Percentiles rank a stretch among this genome's conserved stretches.
These are phyloP conservation scores for Phycomyces blakesleeanus DNA, from an alignment of 192 early-diverging fungal genomes.

Conservation along the genomic window DNA sequence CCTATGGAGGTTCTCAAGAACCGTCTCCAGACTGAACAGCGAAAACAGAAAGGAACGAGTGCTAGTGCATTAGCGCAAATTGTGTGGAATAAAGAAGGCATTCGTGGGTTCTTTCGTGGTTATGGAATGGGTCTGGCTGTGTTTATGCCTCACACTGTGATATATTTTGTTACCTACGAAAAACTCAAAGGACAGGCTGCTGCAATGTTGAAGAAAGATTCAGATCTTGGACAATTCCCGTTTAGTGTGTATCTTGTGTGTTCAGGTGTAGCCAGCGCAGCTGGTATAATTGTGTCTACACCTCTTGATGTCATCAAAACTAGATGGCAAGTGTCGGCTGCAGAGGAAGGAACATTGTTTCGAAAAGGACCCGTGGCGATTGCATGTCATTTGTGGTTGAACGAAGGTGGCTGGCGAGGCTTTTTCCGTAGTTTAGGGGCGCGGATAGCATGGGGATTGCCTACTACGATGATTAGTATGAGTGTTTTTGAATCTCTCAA, in stretches of 20 bases:
- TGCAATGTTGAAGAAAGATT: not conserved
- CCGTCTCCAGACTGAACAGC: conserved; percentile 52
- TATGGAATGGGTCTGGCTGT: conserved; percentile 68
- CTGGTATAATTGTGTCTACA: conserved; percentile 62
- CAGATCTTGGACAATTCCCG: conserved; percentile 30
- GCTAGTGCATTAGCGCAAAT: not conserved
- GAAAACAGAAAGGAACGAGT: not conserved
- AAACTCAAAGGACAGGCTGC: conserved; percentile 26
- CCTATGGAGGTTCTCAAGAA: conserved; percentile 87
- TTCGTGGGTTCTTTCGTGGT: conserved; percentile 67
- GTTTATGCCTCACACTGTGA: conserved; percentile 70
- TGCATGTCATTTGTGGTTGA: conserved; percentile 37
- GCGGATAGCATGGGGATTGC: conserved; percentile 63
- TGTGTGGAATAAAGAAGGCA: conserved; percentile 41
- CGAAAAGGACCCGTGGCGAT: conserved; percentile 34
- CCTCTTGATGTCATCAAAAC: conserved; percentile 78
- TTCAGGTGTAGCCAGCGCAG: conserved; percentile 51
- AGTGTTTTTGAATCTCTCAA: conserved; percentile 70
- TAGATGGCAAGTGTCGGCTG: conserved; percentile 58
- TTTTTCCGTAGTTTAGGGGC: conserved; percentile 64
- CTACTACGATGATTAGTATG: conserved; percentile 66
- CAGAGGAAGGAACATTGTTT: conserved; percentile 17
- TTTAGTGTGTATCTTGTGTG: conserved; percentile 57
- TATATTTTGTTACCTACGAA: conserved; percentile 71
- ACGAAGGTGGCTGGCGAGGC: conserved; percentile 45